These are phyloP conservation scores for Polyporus arcularius DNA, from an alignment of 768 basidiomycete genomes.

Conservation along the genomic window DNA sequence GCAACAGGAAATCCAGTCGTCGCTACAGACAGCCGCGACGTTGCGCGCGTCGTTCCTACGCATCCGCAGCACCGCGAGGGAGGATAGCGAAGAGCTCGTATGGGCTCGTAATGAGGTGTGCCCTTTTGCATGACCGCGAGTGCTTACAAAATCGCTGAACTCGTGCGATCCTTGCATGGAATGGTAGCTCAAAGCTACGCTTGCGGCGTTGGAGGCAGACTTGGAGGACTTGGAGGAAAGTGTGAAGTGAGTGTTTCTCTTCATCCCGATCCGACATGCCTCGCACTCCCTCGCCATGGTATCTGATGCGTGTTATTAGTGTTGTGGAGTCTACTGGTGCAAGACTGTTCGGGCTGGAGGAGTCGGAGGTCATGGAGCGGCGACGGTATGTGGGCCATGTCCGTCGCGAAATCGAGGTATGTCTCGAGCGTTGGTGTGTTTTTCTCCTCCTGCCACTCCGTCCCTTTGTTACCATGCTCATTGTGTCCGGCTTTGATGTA, in stretches of 20 bases:
- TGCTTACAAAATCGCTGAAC: not conserved
- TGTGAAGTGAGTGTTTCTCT: slow-evolving; percentile 60
- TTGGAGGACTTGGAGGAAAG: slow-evolving; percentile 93
- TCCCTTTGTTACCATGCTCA: not conserved
- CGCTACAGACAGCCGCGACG: slow-evolving; percentile 69
- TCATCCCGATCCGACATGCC: not conserved
- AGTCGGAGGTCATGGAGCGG: slow-evolving; percentile 73
- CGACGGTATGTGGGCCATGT: slow-evolving; percentile 77
- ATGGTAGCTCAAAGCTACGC: slow-evolving; percentile 64
- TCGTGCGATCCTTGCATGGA: not conserved
- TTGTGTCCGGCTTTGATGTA: slow-evolving; percentile 19
- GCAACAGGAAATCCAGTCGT: slow-evolving; percentile 77
- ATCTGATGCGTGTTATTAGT: slow-evolving; percentile 37
- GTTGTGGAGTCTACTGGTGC: slow-evolving; percentile 88
- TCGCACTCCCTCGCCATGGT: not conserved
- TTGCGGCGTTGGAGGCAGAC: slow-evolving; percentile 82
- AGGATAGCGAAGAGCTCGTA: slow-evolving; percentile 77
- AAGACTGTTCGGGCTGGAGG: slow-evolving; percentile 79
- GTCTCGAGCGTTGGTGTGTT: slow-evolving; percentile 22
- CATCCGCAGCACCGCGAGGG: slow-evolving; percentile 70
- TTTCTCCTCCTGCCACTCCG: not conserved
- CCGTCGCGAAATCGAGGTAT: slow-evolving; percentile 76
- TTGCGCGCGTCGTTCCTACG: slow-evolving; percentile 76
- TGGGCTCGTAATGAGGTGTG: slow-evolving; percentile 79
- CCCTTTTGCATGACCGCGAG: not conserved